These are phyloP conservation scores for Hericium alpestre DNA, from an alignment of 768 basidiomycete species.

Conservation along the genomic window DNA sequence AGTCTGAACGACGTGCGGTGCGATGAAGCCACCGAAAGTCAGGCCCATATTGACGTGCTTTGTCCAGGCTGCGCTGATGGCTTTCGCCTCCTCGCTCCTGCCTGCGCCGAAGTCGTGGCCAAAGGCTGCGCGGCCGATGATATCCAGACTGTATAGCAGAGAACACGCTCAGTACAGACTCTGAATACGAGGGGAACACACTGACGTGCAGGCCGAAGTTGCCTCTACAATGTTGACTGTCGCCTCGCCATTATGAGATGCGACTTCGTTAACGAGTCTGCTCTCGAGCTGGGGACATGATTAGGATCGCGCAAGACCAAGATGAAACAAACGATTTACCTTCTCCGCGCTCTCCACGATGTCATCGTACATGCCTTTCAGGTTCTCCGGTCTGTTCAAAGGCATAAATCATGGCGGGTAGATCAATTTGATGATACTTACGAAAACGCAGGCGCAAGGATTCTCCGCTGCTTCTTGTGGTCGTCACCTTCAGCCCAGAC, in stretches of 20 bases:
- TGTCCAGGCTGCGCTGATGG: conserved; percentile 19
- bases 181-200: too few relatives aligned
- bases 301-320: conserved; percentile 12
- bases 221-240: neutral
- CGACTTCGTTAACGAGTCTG: neutral
- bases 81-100: conserved; percentile 18
- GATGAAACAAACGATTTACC: conserved; percentile 12
- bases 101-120: conserved; percentile 31
- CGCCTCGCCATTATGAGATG: neutral
- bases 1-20: conserved; percentile 15
- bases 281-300: neutral
- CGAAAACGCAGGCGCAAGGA: conserved; percentile 27
- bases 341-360: conserved; percentile 24
- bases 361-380: conserved; percentile 25
- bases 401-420: neutral
- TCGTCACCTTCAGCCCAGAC: conserved; percentile 24
- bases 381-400: conserved; percentile 19
- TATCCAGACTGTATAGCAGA: conserved; percentile 6
- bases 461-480: conserved; percentile 21
- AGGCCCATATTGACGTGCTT: conserved; percentile 16
- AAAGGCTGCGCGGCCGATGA: conserved; percentile 17
- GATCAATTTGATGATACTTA: conserved; percentile 12
- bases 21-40: conserved; percentile 13
- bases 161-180: conserved; percentile 16
- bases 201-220: neutral